These are phyloP conservation scores for Aspergillus aculeatus DNA, from an alignment of 2,329 filamentous ascomycete species.

Conservation along the genomic window DNA sequence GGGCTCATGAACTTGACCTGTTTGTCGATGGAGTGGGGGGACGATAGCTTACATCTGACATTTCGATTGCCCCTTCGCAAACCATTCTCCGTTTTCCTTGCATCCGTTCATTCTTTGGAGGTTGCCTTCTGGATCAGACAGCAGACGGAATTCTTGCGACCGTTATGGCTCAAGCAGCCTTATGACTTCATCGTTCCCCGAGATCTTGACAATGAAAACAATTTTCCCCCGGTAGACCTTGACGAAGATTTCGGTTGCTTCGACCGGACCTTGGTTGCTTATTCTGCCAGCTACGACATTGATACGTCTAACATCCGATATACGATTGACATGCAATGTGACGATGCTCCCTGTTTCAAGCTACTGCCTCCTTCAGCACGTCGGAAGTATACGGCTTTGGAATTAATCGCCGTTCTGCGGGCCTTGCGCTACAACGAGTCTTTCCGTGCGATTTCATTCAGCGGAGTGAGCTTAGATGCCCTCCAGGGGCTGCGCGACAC, in stretches of 20 bases:
- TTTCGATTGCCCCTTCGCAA: slow-evolving; percentile 61
- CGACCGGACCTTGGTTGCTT: slow-evolving; percentile 66
- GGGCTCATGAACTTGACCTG: slow-evolving; percentile 63
- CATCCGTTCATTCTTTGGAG: slow-evolving; percentile 63
- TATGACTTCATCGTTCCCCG: slow-evolving; percentile 62
- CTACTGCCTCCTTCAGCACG: slow-evolving; percentile 56
- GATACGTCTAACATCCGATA: slow-evolving; percentile 67
- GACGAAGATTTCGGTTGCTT: slow-evolving; percentile 63
- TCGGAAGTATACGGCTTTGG: slow-evolving; percentile 58
- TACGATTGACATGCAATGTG: slow-evolving; percentile 58
- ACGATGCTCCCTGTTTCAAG: slow-evolving; percentile 67
- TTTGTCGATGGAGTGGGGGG: slow-evolving; percentile 58
- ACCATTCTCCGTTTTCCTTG: slow-evolving; percentile 58
- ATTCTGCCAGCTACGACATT: slow-evolving; percentile 67
- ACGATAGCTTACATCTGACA: slow-evolving; percentile 66
- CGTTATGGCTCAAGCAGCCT: slow-evolving; percentile 63
- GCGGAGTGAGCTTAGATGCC: slow-evolving; percentile 61
- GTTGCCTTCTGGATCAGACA: slow-evolving; percentile 63
- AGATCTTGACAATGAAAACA: slow-evolving; percentile 52
- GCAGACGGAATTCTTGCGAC: slow-evolving; percentile 62
- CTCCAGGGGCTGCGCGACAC: slow-evolving; percentile 62
- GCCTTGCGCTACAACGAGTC: slow-evolving; percentile 69
- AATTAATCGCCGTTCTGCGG: slow-evolving; percentile 69
- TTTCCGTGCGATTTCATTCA: slow-evolving; percentile 67
- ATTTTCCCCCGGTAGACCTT: slow-evolving; percentile 47